Conservation (phyloP, 495 filamentous ascomycete species). For the Penicillium riverlandense region DNA sequence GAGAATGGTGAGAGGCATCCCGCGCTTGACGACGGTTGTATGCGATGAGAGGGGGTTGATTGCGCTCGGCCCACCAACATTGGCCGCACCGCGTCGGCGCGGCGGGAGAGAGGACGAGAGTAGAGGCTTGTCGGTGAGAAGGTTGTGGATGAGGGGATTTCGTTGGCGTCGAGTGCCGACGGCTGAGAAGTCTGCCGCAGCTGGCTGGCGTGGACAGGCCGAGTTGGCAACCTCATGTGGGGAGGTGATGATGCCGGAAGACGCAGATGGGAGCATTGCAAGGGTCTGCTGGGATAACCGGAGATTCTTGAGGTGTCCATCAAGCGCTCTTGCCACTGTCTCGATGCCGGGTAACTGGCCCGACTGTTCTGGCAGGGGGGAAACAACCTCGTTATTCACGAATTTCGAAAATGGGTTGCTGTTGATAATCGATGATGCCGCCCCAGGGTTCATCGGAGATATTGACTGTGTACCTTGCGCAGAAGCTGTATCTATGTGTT, state of each 20-base stretch:
- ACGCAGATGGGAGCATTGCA: constrained; percentile 72
- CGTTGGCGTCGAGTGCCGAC: constrained; percentile 69
- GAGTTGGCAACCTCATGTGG: constrained; percentile 73
- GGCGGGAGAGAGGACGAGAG: constrained; percentile 84
- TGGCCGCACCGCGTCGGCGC: constrained; percentile 41
- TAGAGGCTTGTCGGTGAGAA: constrained; percentile 89
- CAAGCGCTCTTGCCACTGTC: constrained; percentile 12
- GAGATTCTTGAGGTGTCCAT: constrained; percentile 66
- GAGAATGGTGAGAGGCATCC: constrained; percentile 80
- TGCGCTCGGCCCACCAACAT: constrained; percentile 11
- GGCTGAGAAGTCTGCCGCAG: constrained; percentile 43
- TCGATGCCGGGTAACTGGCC: constrained; percentile 1
- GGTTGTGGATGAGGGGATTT: constrained; percentile 93
- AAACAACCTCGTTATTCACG: constrained; percentile 26
- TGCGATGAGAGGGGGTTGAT: constrained; percentile 34
- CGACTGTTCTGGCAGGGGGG: constrained; percentile 9
- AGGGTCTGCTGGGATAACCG: constrained; percentile 59
- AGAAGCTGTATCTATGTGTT: constrained; percentile 9
- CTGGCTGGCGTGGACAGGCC: constrained; percentile 33
- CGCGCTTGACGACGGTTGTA: constrained; percentile 80
- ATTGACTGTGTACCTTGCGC: constrained; percentile 1
- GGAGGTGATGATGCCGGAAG: constrained; percentile 82
- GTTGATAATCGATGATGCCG: constrained; percentile 13
- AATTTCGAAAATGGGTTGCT: constrained; percentile 45
- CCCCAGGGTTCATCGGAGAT: not conserved